Conservation (phyloP, 2,329 filamentous ascomycete genomes). For the Ceratocystis harringtonii region DNA sequence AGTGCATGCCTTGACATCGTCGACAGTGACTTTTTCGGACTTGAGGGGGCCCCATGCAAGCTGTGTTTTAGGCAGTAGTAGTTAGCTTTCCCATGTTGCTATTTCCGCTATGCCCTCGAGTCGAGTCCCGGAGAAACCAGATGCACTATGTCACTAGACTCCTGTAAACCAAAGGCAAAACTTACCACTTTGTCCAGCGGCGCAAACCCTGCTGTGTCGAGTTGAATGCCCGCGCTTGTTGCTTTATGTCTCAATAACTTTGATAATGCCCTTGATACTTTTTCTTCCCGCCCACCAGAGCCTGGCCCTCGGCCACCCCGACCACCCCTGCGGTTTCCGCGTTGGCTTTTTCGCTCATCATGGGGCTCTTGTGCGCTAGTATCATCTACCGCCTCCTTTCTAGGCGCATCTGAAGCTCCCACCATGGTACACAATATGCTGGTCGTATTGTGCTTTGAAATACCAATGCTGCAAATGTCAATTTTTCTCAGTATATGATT, state of each 20-base stretch:
- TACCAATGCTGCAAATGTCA: neutral
- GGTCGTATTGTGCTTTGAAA: too few relatives aligned
- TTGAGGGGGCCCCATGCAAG: constrained; percentile 44
- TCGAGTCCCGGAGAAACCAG: too few relatives aligned
- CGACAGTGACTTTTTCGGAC: constrained; percentile 56
- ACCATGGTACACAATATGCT: neutral
- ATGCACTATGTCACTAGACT: too few relatives aligned
- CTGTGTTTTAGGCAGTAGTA: constrained; percentile 22
- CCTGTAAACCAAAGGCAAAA: constrained; percentile 19
- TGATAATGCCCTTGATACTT: constrained; percentile 40
- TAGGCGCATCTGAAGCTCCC: neutral
- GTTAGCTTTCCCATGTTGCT: neutral
- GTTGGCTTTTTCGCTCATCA: constrained; percentile 10
- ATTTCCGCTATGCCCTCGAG: too few relatives aligned
- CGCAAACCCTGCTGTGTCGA: constrained; percentile 46
- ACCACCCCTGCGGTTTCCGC: constrained; percentile 23
- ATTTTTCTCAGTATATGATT: neutral
- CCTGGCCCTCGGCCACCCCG: constrained; percentile 22
- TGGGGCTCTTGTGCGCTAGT: neutral
- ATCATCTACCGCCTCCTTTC: neutral
- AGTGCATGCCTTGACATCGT: constrained; percentile 58
- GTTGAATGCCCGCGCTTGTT: constrained; percentile 37
- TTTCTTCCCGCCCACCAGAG: constrained; percentile 29
- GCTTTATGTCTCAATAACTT: constrained; percentile 42
- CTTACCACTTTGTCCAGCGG: constrained; percentile 43